These are phyloP conservation scores for Fragaria iinumae DNA, from an alignment of 306 rosid genomes.

Conservation along the genomic window DNA sequence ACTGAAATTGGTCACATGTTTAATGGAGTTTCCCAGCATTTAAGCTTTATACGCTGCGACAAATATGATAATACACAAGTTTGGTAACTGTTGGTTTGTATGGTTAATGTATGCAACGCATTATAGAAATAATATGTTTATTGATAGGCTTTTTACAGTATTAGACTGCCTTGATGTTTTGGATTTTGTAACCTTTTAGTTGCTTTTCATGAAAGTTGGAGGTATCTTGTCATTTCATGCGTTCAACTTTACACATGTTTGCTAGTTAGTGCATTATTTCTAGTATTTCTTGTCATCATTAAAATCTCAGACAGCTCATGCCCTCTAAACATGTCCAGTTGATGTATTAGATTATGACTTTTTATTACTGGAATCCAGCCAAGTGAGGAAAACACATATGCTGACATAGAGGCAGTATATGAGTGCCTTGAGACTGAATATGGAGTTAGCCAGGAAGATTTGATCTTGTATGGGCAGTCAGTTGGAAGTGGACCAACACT, in stretches of 20 bases:
- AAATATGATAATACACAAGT: background rate
- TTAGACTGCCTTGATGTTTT: constrained; percentile 18
- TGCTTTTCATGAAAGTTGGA: background rate
- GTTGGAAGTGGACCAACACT: constrained; percentile 98
- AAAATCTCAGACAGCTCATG: background rate
- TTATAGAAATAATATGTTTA: background rate
- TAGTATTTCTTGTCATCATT: constrained; percentile 3
- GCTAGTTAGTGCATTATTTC: constrained; percentile 5
- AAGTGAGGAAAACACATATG: constrained; percentile 88
- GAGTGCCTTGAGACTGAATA: constrained; percentile 88
- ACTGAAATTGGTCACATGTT: background rate
- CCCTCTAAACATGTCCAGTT: background rate
- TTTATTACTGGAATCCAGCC: constrained; percentile 58
- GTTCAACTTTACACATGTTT: background rate
- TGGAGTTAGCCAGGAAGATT: constrained; percentile 94
- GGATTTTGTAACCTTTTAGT: background rate
- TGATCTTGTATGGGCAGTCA: constrained; percentile 93
- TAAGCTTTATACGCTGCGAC: background rate
- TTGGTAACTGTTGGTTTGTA: background rate
- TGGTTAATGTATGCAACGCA: background rate
- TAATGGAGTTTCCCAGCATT: background rate
- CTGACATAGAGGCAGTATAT: constrained; percentile 95
- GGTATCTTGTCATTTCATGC: background rate
- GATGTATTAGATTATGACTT: background rate
- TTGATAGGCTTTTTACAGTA: background rate